Evolutionary conservation across 176 grass and related monocot species (phyloP).

Genomic region (Carex cristatella): DNA sequence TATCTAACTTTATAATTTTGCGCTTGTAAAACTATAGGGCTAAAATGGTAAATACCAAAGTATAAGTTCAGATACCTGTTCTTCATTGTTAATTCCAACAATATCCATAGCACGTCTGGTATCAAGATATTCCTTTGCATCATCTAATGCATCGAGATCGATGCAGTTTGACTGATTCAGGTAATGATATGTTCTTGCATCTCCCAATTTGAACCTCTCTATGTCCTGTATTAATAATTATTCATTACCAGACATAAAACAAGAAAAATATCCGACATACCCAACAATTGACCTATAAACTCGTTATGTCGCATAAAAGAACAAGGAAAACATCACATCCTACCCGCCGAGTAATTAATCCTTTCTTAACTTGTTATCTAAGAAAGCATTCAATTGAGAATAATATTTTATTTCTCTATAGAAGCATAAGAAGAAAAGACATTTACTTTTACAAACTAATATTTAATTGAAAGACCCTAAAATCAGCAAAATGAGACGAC

Average conservation of each 20-base stretch:
- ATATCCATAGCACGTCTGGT: slow-evolving; percentile 89
- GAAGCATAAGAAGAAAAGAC: background rate
- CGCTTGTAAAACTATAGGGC: background rate
- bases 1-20: background rate
- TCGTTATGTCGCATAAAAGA: no score
- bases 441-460: slow-evolving; percentile 12
- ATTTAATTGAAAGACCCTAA: background rate
- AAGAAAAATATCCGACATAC: background rate
- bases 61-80: slow-evolving; percentile 53
- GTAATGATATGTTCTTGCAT: slow-evolving; percentile 80
- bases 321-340: background rate
- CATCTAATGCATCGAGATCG: slow-evolving; percentile 86
- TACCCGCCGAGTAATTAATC: background rate
- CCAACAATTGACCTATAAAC: background rate
- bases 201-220: slow-evolving; percentile 74
- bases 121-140: slow-evolving; percentile 65
- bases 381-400: background rate
- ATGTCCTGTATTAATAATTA: slow-evolving; percentile 43
- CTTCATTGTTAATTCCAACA: slow-evolving; percentile 82
- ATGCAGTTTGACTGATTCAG: slow-evolving; percentile 94
- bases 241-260: background rate
- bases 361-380: slow-evolving; percentile 5
- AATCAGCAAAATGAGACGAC: background rate
- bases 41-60: background rate
- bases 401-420: background rate